Evolutionary conservation across 257 asterid genomes (phyloP).

Genomic region (Plantago major): DNA sequence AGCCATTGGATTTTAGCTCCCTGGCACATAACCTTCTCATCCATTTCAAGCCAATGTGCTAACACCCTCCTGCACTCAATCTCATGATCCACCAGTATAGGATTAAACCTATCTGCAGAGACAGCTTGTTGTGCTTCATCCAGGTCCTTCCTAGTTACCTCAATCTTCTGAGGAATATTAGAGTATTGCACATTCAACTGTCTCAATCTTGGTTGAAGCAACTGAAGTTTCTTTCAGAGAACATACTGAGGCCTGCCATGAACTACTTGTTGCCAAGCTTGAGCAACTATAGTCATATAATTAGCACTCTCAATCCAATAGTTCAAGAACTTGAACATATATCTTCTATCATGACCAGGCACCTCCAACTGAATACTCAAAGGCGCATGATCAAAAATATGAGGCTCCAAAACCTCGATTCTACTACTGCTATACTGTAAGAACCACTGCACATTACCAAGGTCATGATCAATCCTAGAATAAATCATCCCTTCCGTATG

Average conservation of each 20-base stretch:
- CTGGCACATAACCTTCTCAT: background rate
- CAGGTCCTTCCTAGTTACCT: background rate
- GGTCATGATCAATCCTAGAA: background rate
- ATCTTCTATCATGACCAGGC: rapidly evolving
- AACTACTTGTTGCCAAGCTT: background rate
- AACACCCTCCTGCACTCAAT: background rate
- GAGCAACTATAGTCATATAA: background rate
- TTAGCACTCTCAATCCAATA: background rate
- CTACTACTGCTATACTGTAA: background rate
- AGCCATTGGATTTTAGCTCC: background rate
- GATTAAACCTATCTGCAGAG: background rate
- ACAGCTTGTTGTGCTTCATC: background rate
- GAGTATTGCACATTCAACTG: background rate
- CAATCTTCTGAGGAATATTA: background rate
- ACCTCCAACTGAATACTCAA: background rate
- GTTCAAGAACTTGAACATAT: background rate
- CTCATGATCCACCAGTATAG: background rate
- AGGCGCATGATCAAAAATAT: background rate
- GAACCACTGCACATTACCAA: background rate
- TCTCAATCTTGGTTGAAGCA: background rate
- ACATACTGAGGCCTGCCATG: background rate
- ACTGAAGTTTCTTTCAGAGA: background rate
- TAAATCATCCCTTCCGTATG: background rate
- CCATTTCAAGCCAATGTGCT: background rate
- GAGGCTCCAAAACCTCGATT: background rate